Evolutionary conservation across 2,329 filamentous ascomycete genomes (phyloP), one percentile per base, ranked within the genome.

Genomic region (Colletotrichum chlorophyti): DNA sequence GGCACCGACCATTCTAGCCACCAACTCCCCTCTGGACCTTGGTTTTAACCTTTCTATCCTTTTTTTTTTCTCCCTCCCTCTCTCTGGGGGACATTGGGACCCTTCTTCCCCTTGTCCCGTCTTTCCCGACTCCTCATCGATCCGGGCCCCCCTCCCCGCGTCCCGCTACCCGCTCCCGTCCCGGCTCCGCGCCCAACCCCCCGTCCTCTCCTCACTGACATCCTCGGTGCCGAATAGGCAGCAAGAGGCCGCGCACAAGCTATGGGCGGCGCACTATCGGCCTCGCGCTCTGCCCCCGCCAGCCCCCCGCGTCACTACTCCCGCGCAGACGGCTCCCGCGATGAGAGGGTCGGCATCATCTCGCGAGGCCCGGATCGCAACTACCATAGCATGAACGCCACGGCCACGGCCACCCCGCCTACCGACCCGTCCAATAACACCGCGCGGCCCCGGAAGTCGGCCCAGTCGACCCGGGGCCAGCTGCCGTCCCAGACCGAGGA

Each of bases 281-380:
- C 46, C 57, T 21, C 54, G 31, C 43, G 53, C 23, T 53, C 59
- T 40, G 51, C 58, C 21, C 61, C 63, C 26, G 60, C 46, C 37
- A 67, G 59, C 37, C 54, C 65, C 14, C 55, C 55, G 15, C 64
- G 55, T 23, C 29, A 31, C 14, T 49, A 55, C 37, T 59, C 55
- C 31, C 50, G 43, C 23, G 55, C 53, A 4, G 55, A 72, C 21
- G 63, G 57, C 47, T 65, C 59, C 15, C 65, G 63, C 49, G 72
- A 80, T 68, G 79, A 81, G 64, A 75, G 67, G 38, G 79, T 79
- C 15, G 71, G 72, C 59, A 76, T 79, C 52, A 64, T 74, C 29
- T 66, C 67, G 24, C 70, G 68, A 29, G 69, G 71, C 19, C 67
- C 72, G 14, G 67, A 68, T 27, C 69, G 72, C 37, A 71, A 75